Base-by-base conservation (phyloP, 2,329 filamentous ascomycete species). In the Xylariaceae sp. region DNA sequence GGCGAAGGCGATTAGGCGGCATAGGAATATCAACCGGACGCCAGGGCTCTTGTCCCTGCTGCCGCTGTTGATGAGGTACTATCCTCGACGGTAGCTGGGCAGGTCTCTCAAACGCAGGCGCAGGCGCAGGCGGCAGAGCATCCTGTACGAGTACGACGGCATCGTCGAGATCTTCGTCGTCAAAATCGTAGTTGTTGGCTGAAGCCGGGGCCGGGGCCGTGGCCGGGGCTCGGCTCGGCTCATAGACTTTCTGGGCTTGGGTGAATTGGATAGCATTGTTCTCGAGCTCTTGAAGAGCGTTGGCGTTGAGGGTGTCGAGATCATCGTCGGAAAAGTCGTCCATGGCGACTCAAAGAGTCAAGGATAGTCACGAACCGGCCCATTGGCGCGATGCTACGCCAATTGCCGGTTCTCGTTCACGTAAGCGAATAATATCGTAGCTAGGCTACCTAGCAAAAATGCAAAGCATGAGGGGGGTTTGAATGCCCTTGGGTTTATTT, bases 301-400 rank as follows among this genome's bases (percentile, higher is more conserved):
- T 79, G 60, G 81, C 78, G 62, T 85, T 82, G 37, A 89, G 74
- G 36, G 82, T 78, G 70, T 89, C 85, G 64, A 89, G 78, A 58
- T 80, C 85, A 68, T 87, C 86, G 69, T 88, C 86, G 57, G 80
- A 84, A 69, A 86, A 88, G 60, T 84, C 82, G 74, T 87, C 84
- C 75, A 71, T 73, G 53, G 71, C 69, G 73, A 76, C 76, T 65
- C 70, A 67, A 56, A 73, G 56, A 73, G 73, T 47, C 75, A 73
- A 43, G 37, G 40, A 51, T 19, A 16, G 44, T 31, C 33, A 41
- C 26, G 34, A 56, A 49, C 63, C 41, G 45, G 51, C 59, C 59
- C 56, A 63, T 61, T 60, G 56, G 56, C 58, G 47, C 60, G 41
- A 51, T 37, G 34, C 39, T 28, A 49, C 29, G 39, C 54, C 39